Base-by-base conservation (phyloP, 2,329 filamentous ascomycete species). In the Xylaria sp. region DNA sequence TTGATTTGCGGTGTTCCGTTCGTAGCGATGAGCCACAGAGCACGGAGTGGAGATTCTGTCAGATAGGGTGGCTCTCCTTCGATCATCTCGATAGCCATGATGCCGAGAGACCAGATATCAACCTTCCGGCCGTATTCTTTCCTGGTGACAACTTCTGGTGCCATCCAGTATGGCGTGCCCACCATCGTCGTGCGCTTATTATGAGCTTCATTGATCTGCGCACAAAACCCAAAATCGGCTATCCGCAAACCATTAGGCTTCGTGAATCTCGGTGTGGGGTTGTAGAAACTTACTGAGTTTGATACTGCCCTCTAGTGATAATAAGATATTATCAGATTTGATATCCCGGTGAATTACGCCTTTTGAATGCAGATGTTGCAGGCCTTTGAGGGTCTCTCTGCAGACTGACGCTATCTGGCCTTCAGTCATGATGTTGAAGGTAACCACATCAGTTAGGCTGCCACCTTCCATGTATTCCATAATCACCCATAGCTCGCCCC, bases 401-500 rank as follows among this genome's bases (percentile, higher is more conserved):
- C 95, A 98, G 23, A 99, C 95, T 2, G 94, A 94, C 10, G 96
- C 94, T 78, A 99, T 98, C 82, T 98, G 96, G 2, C 93, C 94
- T 81, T 99, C 96, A 8, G 92, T 95, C 96, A 99, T 98, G 78
- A 98, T 97, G 82, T 98, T 98, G 83, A 97, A 98, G 3, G 96
- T 99, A 66, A 99, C 96, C 63, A 99, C 96, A 81, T 99, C 96
- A 12, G 96, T 99, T 79, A 99, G 85, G 81, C 94, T 98, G 72
- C 96, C 96, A 69, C 96, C 96, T 81, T 99, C 95, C 96, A 99
- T 99, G 78, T 95, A 99, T 82, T 99, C 96, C 96, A 99, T 99
- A 41, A 98, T 94, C 1, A 99, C 96, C 96, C 96, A 99, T 37
- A 99, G 84, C 80, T 98, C 96, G 52, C 95, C 93, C 13, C 89